phyloP scores from a whole-genome alignment of 1,139 yeast genomes.

The Yamadazyma epiphylla region DNA sequence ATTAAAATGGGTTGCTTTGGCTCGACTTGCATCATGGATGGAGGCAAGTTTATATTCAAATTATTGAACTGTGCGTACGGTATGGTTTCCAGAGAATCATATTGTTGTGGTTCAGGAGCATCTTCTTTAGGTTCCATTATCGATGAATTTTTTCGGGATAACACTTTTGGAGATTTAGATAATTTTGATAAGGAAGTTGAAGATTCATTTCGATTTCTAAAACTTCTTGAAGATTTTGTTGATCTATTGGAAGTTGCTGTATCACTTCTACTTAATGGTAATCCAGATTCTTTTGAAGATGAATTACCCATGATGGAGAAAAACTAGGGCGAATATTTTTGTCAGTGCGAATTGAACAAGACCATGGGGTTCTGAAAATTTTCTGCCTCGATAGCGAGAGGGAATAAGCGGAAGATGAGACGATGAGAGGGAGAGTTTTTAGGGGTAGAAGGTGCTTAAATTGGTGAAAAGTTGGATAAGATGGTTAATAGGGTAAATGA shows the following conservation, averaged over 20 bases:
- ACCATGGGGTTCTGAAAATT: too few relatives aligned
- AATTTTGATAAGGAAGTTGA: conserved; percentile 11
- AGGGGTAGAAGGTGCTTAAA: too few relatives aligned
- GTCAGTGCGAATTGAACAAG: too few relatives aligned
- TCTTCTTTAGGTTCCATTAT: neutral
- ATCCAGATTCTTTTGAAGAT: conserved; percentile 31
- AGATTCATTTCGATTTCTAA: conserved; percentile 8
- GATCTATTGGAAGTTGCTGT: conserved; percentile 51
- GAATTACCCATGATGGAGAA: conserved; percentile 38
- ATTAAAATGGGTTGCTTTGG: conserved; percentile 67
- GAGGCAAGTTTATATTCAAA: conserved; percentile 40
- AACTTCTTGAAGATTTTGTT: conserved; percentile 41
- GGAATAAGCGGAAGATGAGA: too few relatives aligned
- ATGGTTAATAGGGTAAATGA: too few relatives aligned
- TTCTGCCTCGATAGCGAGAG: too few relatives aligned
- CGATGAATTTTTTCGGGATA: conserved; percentile 39
- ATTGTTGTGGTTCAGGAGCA: conserved; percentile 1
- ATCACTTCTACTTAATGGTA: conserved; percentile 51
- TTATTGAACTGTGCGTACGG: conserved; percentile 8
- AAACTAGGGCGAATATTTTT: too few relatives aligned
- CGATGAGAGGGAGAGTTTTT: too few relatives aligned
- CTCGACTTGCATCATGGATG: conserved; percentile 64
- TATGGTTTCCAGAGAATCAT: conserved; percentile 7
- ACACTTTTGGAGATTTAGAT: conserved; percentile 25
- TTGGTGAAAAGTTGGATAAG: too few relatives aligned